A percentile compares a stretch with the other conserved stretches of the same genome.
Evolutionary conservation across 495 filamentous ascomycete species (phyloP).

Genomic region (Daldinia vernicosa): DNA sequence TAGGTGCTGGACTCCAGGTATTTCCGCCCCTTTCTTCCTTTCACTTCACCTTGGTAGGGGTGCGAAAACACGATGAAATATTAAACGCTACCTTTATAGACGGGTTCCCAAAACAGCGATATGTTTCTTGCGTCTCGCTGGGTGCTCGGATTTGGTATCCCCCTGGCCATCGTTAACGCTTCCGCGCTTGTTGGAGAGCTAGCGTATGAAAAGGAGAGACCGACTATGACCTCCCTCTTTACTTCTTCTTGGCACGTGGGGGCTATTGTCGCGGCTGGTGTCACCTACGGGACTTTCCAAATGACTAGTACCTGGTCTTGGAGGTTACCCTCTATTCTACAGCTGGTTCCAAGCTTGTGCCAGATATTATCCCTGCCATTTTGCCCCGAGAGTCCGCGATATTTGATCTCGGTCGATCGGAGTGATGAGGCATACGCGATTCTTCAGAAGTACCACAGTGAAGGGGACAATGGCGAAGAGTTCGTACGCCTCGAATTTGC

Average conservation of each 20-base stretch:
- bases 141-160: constrained; percentile 68
- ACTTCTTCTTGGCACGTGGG: constrained; percentile 68
- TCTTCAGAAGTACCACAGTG: constrained; percentile 65
- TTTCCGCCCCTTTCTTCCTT: constrained; percentile 25
- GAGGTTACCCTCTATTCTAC: constrained; percentile 66
- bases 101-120: constrained; percentile 44
- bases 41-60: neutral
- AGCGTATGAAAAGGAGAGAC: constrained; percentile 65
- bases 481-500: constrained; percentile 63
- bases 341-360: constrained; percentile 58
- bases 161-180: constrained; percentile 67
- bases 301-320: constrained; percentile 66
- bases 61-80: neutral
- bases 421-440: constrained; percentile 63
- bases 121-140: constrained; percentile 70
- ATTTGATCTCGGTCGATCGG: constrained; percentile 56
- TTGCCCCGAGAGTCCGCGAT: constrained; percentile 62
- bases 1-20: constrained; percentile 37
- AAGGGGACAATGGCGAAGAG: constrained; percentile 60
- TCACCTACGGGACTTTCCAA: constrained; percentile 64
- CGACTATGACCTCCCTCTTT: constrained; percentile 68
- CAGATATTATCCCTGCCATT: constrained; percentile 61
- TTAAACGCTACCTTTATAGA: constrained; percentile 23
- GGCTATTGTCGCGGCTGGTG: constrained; percentile 63
- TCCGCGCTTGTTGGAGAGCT: constrained; percentile 69